Conservation (phyloP, 306 rosid species). For the Rubus idaeus region DNA sequence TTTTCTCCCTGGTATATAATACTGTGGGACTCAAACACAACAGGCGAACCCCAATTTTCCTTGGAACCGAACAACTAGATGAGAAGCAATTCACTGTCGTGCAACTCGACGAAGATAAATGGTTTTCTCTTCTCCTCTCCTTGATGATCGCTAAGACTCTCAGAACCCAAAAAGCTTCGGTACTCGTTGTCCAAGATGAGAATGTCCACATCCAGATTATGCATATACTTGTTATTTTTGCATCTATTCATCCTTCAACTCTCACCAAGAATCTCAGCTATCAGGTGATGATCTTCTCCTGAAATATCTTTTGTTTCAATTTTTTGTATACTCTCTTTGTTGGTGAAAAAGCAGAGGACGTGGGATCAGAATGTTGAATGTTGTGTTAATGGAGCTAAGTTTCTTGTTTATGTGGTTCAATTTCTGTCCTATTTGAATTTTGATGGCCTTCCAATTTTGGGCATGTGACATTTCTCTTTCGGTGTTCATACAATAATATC, state of each 20-base stretch:
- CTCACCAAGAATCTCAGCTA: constrained; percentile 24
- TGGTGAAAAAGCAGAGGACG: background rate
- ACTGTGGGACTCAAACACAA: no score
- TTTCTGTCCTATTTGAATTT: no score
- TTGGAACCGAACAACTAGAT: no score
- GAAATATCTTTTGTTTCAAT: background rate
- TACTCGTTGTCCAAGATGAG: no score
- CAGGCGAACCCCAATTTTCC: no score
- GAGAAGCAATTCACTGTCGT: no score
- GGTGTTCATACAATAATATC: background rate
- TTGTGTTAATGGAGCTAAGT: background rate
- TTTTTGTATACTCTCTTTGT: background rate
- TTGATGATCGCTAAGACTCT: no score
- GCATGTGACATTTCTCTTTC: background rate
- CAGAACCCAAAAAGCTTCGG: no score
- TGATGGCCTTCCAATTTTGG: background rate
- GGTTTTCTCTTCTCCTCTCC: no score
- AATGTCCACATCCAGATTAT: background rate
- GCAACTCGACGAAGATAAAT: no score
- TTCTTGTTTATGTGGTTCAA: no score
- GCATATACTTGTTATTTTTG: constrained; percentile 18
- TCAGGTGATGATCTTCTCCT: constrained; percentile 23
- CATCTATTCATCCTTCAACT: constrained; percentile 28
- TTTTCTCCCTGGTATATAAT: no score
- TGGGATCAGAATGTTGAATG: background rate